Conservation (phyloP, 1,139 yeast species). For the Pichia sp. region DNA sequence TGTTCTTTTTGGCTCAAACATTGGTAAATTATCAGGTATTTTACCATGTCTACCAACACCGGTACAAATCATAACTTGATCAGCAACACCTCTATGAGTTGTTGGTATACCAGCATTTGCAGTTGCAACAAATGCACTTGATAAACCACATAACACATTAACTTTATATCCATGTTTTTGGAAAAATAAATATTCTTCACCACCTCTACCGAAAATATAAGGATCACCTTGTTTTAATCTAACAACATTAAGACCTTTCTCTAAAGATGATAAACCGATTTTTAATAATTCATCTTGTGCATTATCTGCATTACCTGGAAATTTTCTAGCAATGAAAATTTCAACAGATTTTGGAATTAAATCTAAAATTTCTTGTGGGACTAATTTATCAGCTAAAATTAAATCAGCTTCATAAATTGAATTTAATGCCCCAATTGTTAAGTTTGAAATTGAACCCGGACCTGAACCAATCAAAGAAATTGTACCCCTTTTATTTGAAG, state of each 20-base stretch:
- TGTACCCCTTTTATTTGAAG: constrained; percentile 36
- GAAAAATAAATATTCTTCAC: constrained; percentile 79
- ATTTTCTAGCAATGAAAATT: constrained; percentile 82
- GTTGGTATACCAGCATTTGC: constrained; percentile 82
- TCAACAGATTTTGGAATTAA: constrained; percentile 70
- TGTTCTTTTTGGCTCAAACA: constrained; percentile 64
- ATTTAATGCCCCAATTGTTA: constrained; percentile 79
- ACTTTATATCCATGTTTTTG: constrained; percentile 62
- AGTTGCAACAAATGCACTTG: constrained; percentile 89
- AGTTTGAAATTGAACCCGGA: constrained; percentile 79
- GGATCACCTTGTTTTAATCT: constrained; percentile 97
- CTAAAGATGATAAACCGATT: constrained; percentile 59
- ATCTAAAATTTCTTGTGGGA: constrained; percentile 81
- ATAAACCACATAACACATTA: constrained; percentile 75
- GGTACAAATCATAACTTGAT: constrained; percentile 86
- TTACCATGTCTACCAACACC: constrained; percentile 92
- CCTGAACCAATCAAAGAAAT: constrained; percentile 89
- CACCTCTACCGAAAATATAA: constrained; percentile 94
- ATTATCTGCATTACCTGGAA: constrained; percentile 93
- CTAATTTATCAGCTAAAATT: constrained; percentile 84
- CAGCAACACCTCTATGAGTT: constrained; percentile 88
- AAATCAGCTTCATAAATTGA: constrained; percentile 80
- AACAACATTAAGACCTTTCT: constrained; percentile 70
- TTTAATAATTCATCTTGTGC: constrained; percentile 82
- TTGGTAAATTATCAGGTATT: constrained; percentile 65